A percentile compares a stretch with the other conserved stretches of the same genome.
Evolutionary conservation across 2,329 filamentous ascomycete genomes (phyloP).

Genomic region (Phaeoacremonium minimum): DNA sequence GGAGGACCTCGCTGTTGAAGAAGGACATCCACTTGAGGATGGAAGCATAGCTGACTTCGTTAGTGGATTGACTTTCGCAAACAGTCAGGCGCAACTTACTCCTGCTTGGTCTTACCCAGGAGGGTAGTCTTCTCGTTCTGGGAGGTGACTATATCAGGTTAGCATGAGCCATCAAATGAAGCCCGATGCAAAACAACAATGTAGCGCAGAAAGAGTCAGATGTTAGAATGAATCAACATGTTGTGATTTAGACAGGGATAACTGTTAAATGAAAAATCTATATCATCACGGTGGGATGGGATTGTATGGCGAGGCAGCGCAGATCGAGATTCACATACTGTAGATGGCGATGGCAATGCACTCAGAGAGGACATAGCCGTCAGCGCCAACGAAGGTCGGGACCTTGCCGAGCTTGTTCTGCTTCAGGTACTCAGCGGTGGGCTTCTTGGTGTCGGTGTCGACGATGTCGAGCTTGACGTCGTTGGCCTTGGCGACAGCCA

Average conservation of each 20-base stretch:
- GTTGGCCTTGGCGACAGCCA: constrained; percentile 96
- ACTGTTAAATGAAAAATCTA: constrained; percentile 75
- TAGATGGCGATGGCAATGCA: constrained; percentile 95
- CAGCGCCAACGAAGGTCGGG: constrained; percentile 86
- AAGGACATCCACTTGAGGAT: constrained; percentile 99
- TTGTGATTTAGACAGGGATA: constrained; percentile 94
- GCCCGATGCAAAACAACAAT: constrained; percentile 15
- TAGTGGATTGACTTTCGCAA: constrained; percentile 14
- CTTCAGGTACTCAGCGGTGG: constrained; percentile 75
- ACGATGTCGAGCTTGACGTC: constrained; percentile 86
- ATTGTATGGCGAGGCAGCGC: constrained; percentile 10
- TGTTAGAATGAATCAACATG: constrained; percentile 90
- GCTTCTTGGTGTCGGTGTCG: constrained; percentile 61
- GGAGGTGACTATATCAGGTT: constrained; percentile 42
- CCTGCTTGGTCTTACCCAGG: constrained; percentile 99
- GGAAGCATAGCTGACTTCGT: constrained; percentile 67
- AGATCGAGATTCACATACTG: constrained; percentile 63
- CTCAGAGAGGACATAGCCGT: constrained; percentile 88
- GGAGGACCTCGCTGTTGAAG: constrained; percentile 83
- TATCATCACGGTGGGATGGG: constrained; percentile 58
- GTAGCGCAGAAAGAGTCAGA: constrained; percentile 54
- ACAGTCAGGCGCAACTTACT: constrained; percentile 49
- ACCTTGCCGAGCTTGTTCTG: constrained; percentile 86
- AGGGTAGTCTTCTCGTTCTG: constrained; percentile 99
- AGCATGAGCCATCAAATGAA: constrained; percentile 23